Base-by-base conservation (phyloP, 768 basidiomycete genomes). In the Melanogaster broomeanus region DNA sequence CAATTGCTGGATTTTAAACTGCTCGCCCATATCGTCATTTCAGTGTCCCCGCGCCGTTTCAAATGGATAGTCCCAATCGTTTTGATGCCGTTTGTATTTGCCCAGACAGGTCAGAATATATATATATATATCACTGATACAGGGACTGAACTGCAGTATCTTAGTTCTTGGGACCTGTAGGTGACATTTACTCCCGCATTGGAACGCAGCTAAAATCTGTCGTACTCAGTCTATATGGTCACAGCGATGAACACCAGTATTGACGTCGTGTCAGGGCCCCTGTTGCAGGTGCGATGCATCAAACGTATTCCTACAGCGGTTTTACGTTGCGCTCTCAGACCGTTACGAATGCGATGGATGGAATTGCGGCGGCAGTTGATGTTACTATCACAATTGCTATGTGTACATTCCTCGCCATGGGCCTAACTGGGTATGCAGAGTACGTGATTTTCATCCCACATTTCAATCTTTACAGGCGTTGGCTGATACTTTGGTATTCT, bases 371-470 rank as follows among this genome's bases (percentile, higher is more conserved):
- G 27, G 60, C 44, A 4, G 58, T 64, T 41, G 55, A 56, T 10
- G 31, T 64, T 40, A 34, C 42, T 6, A 60, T 64, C 45, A 62
- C 62, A 61, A n/a, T n/a, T n/a, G n/a, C n/a, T n/a, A n/a, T n/a
- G n/a, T n/a, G n/a, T n/a, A n/a, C n/a, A n/a, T n/a, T n/a, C n/a
- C n/a, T n/a, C n/a, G n/a, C n/a, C n/a, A n/a, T n/a, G n/a, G n/a
- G n/a, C n/a, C n/a, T n/a, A 40, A 63, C 59, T 31, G 62, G 62
- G 13, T 63, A 53, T 44, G 37, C 22, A 49, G 45, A 47, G 62
- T 64, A 33, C n/a, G 62, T 59, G 24, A 19, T 10, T 49, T 25
- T 27, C 22, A 15, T 3, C 9, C 38, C 24, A 11, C 18, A 6
- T 19, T n/a, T 19, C 25, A 9, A 18, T 27, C 4, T n/a, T 31